Conservation (phyloP, 352 stramenopile genomes). For the Blastocystis sp. region DNA sequence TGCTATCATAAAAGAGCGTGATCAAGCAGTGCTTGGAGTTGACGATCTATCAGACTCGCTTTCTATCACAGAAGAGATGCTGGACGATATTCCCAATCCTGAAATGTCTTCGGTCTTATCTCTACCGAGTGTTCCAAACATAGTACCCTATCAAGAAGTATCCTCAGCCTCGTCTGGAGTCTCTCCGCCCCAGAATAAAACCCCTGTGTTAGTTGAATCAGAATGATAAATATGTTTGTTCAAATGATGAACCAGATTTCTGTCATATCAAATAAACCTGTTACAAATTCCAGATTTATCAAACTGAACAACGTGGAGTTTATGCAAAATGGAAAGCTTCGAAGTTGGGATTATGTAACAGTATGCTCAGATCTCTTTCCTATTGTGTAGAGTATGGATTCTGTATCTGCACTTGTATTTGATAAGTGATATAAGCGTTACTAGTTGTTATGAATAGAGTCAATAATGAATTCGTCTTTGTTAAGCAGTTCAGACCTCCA, state of each 20-base stretch:
- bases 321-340: neutral
- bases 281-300: neutral
- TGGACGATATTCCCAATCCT: neutral
- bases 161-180: too few species aligned
- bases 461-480: conserved; percentile 20
- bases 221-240: neutral
- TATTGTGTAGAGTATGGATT: conserved; percentile 32
- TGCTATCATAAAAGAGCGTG: neutral
- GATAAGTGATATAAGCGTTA: neutral
- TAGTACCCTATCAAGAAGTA: too few species aligned
- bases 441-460: neutral
- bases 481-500: conserved; percentile 9
- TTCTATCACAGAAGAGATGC: neutral
- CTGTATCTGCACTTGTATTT: conserved; percentile 34
- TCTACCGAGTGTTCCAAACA: too few species aligned
- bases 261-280: neutral
- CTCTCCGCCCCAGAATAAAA: too few species aligned
- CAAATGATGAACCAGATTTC: neutral
- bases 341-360: conserved; percentile 25
- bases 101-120: too few species aligned
- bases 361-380: neutral
- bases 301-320: conserved; percentile 14
- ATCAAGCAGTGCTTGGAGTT: neutral
- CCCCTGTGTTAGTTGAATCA: neutral
- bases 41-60: neutral